Conservation (phyloP, 2,329 filamentous ascomycete genomes). For the Fusarium gaditjirri region DNA sequence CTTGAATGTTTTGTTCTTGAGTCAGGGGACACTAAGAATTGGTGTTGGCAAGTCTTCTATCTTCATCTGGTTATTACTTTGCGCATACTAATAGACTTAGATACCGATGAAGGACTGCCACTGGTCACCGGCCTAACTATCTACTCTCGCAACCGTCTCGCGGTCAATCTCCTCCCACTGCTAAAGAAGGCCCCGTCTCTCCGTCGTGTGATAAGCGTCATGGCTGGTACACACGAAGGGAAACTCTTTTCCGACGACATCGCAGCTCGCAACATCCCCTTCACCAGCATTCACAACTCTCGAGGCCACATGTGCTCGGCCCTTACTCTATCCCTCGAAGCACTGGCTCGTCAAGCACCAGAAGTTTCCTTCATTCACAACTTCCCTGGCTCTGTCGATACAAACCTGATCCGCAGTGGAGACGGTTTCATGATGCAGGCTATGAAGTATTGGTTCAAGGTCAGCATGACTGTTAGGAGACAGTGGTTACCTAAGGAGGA, state of each 20-base stretch:
- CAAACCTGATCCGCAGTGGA: slow-evolving; percentile 37
- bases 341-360: slow-evolving; percentile 32
- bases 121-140: slow-evolving; percentile 61
- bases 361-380: slow-evolving; percentile 46
- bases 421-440: slow-evolving; percentile 32
- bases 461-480: neutral
- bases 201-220: slow-evolving; percentile 42
- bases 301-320: slow-evolving; percentile 39
- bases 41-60: slow-evolving; percentile 25
- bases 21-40: slow-evolving; percentile 50
- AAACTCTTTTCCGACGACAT: slow-evolving; percentile 40
- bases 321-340: slow-evolving; percentile 44
- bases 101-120: slow-evolving; percentile 68
- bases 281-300: slow-evolving; percentile 15
- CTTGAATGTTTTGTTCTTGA: slow-evolving; percentile 61
- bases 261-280: slow-evolving; percentile 33
- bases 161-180: slow-evolving; percentile 66
- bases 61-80: no score
- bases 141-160: slow-evolving; percentile 68
- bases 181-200: slow-evolving; percentile 48
- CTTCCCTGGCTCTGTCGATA: slow-evolving; percentile 46
- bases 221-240: slow-evolving; percentile 39
- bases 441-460: slow-evolving; percentile 27
- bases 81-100: slow-evolving; percentile 46
- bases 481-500: slow-evolving; percentile 36